phyloP scores from a whole-genome alignment of 352 stramenopile species.

The Phytophthora pseudosyringae region DNA sequence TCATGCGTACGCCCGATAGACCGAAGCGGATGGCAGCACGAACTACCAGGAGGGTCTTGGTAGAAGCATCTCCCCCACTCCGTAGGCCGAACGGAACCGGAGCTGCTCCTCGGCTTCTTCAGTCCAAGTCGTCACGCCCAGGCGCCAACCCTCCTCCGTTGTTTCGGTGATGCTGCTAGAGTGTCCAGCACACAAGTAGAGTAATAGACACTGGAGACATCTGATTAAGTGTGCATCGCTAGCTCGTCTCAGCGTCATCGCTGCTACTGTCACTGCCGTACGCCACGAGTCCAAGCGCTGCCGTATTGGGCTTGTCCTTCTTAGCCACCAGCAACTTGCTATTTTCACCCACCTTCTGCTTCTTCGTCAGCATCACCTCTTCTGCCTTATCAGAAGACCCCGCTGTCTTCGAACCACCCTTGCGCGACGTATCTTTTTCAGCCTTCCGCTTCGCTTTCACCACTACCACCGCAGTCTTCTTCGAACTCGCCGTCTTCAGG shows the following conservation, averaged over 20 bases:
- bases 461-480: conserved; percentile 44
- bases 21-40: conserved; percentile 57
- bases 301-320: conserved; percentile 21
- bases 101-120: conserved; percentile 31
- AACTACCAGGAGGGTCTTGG: conserved; percentile 53
- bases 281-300: conserved; percentile 47
- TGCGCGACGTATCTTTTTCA: conserved; percentile 28
- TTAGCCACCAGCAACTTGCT: conserved; percentile 5
- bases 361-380: conserved; percentile 24
- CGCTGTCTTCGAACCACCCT: conserved; percentile 20
- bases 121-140: conserved; percentile 24
- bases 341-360: conserved; percentile 24
- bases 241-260: conserved; percentile 22
- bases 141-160: conserved; percentile 32
- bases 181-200: not conserved
- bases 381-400: conserved; percentile 21
- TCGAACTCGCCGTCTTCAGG: conserved; percentile 32
- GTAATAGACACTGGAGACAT: not conserved
- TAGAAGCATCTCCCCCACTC: conserved; percentile 81
- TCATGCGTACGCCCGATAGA: conserved; percentile 84
- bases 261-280: conserved; percentile 81
- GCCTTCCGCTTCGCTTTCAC: conserved; percentile 68
- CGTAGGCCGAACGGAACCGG: conserved; percentile 44
- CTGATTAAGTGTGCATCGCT: not conserved
- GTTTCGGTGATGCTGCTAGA: conserved; percentile 30